Percentiles rank a stretch among this genome's conserved stretches.
These are phyloP conservation scores for Melampsora medusae DNA, from an alignment of 1,284 basidiomycete species.

Conservation along the genomic window DNA sequence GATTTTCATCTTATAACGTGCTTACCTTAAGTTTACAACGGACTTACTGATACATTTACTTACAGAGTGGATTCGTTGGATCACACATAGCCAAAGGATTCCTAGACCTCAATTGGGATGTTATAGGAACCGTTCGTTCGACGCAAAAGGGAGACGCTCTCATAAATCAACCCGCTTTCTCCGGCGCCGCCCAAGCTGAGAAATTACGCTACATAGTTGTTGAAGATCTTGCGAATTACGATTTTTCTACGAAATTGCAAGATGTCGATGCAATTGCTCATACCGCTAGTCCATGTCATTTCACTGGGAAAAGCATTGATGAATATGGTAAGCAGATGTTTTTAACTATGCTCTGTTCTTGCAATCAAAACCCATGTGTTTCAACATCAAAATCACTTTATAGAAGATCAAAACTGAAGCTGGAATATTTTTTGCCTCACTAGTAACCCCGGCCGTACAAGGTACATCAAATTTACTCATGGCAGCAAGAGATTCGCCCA, in stretches of 20 bases:
- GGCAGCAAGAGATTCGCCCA: slow-evolving; percentile 59
- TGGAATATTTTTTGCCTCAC: no score
- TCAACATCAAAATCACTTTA: no score
- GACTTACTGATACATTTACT: no score
- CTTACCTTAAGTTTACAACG: no score
- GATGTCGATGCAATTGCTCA: slow-evolving; percentile 66
- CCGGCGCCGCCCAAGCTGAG: not conserved
- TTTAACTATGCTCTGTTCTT: not conserved
- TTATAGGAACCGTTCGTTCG: slow-evolving; percentile 10
- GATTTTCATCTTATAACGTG: no score
- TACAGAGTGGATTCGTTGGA: slow-evolving; percentile 26
- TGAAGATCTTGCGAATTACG: slow-evolving; percentile 47
- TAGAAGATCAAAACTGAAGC: no score
- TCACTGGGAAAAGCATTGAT: slow-evolving; percentile 56
- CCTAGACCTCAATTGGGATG: slow-evolving; percentile 14
- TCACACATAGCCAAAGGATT: slow-evolving; percentile 15
- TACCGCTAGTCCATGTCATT: slow-evolving; percentile 61
- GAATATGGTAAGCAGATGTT: slow-evolving; percentile 50
- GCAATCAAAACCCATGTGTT: no score
- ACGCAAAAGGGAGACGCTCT: not conserved
- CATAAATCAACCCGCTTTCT: slow-evolving; percentile 1
- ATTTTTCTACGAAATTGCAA: slow-evolving; percentile 69
- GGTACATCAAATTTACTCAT: slow-evolving; percentile 65
- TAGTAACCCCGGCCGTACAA: slow-evolving; percentile 62
- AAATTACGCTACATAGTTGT: slow-evolving; percentile 6